These are phyloP conservation scores for Brettanomyces naardenensis DNA, from an alignment of 805 yeast genomes.

Conservation along the genomic window DNA sequence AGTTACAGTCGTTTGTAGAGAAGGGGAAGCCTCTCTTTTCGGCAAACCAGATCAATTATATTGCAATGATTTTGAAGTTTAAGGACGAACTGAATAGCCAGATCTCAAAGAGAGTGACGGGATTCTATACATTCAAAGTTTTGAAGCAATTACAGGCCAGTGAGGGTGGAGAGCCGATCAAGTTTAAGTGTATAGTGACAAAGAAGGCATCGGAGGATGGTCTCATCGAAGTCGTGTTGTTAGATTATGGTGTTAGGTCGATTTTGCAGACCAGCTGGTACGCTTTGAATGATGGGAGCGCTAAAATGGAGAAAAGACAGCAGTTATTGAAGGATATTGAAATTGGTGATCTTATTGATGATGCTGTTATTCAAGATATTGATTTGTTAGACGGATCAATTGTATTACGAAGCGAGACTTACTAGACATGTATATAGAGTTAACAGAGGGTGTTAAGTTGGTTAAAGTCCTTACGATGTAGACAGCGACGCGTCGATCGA, in stretches of 20 bases:
- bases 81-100: constrained; percentile 32
- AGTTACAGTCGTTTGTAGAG: constrained; percentile 40
- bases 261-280: constrained; percentile 23
- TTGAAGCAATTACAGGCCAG: constrained; percentile 17
- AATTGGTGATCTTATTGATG: constrained; percentile 36
- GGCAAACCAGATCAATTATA: constrained; percentile 26
- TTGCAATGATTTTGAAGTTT: constrained; percentile 36
- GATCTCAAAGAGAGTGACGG: constrained; percentile 16
- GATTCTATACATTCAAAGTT: constrained; percentile 25
- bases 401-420: constrained; percentile 21
- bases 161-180: constrained; percentile 18
- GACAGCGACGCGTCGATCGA: background rate
- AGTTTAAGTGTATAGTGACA: constrained; percentile 35
- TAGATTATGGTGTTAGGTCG: constrained; percentile 26
- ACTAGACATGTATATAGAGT: constrained; percentile 5
- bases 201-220: constrained; percentile 35
- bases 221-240: constrained; percentile 19
- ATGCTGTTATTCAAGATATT: constrained; percentile 32
- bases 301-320: constrained; percentile 12
- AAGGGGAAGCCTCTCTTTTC: constrained; percentile 24
- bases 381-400: constrained; percentile 37
- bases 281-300: constrained; percentile 14
- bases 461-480: constrained; percentile 3
- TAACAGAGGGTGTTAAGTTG: background rate
- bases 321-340: constrained; percentile 22